These are phyloP conservation scores for Termitomyces heimii DNA, from an alignment of 768 basidiomycete species.

Conservation along the genomic window DNA sequence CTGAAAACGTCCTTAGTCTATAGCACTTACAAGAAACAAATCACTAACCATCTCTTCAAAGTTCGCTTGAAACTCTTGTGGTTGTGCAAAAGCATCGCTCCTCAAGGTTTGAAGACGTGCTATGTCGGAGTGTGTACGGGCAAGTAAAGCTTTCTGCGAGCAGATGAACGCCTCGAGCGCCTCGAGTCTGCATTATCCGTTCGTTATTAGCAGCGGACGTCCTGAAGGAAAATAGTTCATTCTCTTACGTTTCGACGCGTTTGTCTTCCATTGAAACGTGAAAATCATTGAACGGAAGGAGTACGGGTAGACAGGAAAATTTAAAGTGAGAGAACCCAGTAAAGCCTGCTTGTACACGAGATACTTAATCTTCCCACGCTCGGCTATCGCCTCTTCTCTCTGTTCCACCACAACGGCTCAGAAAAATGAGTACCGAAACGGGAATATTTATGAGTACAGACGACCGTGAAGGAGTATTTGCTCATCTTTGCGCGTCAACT, in stretches of 20 bases:
- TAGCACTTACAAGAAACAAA: background rate
- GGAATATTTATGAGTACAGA: background rate
- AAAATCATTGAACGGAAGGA: constrained; percentile 13
- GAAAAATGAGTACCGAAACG: background rate
- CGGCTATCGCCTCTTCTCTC: background rate
- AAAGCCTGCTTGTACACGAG: background rate
- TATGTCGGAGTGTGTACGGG: constrained; percentile 59
- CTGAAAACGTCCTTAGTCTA: background rate
- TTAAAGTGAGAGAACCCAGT: background rate
- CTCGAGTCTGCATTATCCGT: constrained; percentile 37
- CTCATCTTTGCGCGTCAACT: background rate
- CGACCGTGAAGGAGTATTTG: background rate
- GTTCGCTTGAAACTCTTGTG: constrained; percentile 26
- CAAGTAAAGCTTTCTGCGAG: constrained; percentile 52
- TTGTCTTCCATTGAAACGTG: constrained; percentile 27
- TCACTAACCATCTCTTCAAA: constrained; percentile 27
- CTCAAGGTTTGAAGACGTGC: constrained; percentile 44
- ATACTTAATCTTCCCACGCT: constrained; percentile 10
- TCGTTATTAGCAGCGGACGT: background rate
- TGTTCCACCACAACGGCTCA: background rate
- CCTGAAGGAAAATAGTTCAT: background rate
- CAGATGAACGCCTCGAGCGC: constrained; percentile 65
- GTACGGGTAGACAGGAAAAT: background rate
- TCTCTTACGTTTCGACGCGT: constrained; percentile 31
- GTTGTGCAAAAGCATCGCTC: constrained; percentile 27